Percentiles rank a stretch among this genome's conserved stretches.
These are phyloP conservation scores for Colletotrichum musicola DNA, from an alignment of 2,329 filamentous ascomycete species.

Conservation along the genomic window DNA sequence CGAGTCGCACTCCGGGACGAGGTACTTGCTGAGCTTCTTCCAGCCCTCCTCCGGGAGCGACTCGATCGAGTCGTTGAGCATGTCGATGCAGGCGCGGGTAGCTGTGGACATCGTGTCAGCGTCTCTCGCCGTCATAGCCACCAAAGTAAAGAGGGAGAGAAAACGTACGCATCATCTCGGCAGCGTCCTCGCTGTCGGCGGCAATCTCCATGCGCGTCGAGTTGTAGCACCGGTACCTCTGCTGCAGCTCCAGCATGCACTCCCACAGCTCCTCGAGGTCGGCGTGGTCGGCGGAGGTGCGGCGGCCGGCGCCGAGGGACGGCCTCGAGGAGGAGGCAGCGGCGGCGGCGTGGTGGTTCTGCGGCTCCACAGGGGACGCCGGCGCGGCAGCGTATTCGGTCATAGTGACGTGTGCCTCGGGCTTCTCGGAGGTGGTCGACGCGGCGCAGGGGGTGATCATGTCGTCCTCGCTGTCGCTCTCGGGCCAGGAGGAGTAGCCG, in stretches of 20 bases:
- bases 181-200: slow-evolving; percentile 36
- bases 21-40: slow-evolving; percentile 40
- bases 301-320: slow-evolving; percentile 27
- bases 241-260: slow-evolving; percentile 40
- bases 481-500: slow-evolving; percentile 32
- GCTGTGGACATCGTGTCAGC: slow-evolving; percentile 32
- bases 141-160: too few species aligned
- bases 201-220: slow-evolving; percentile 41
- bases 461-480: slow-evolving; percentile 39
- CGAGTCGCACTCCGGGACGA: slow-evolving; percentile 28
- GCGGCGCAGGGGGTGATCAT: slow-evolving; percentile 36
- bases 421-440: slow-evolving; percentile 27
- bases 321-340: not conserved
- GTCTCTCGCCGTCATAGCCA: not conserved
- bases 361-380: slow-evolving; percentile 5
- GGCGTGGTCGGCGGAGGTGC: slow-evolving; percentile 30
- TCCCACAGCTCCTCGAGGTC: slow-evolving; percentile 38
- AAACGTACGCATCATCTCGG: slow-evolving; percentile 40
- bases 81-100: slow-evolving; percentile 42
- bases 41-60: slow-evolving; percentile 42
- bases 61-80: slow-evolving; percentile 44
- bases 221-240: slow-evolving; percentile 40
- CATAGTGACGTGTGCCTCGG: slow-evolving; percentile 34
- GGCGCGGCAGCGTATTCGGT: slow-evolving; percentile 31
- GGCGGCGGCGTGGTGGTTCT: not conserved